Percentiles rank a stretch among this genome's conserved stretches.
These are phyloP conservation scores for Hypoxylon sp. DNA, from an alignment of 2,329 filamentous ascomycete genomes.

Conservation along the genomic window DNA sequence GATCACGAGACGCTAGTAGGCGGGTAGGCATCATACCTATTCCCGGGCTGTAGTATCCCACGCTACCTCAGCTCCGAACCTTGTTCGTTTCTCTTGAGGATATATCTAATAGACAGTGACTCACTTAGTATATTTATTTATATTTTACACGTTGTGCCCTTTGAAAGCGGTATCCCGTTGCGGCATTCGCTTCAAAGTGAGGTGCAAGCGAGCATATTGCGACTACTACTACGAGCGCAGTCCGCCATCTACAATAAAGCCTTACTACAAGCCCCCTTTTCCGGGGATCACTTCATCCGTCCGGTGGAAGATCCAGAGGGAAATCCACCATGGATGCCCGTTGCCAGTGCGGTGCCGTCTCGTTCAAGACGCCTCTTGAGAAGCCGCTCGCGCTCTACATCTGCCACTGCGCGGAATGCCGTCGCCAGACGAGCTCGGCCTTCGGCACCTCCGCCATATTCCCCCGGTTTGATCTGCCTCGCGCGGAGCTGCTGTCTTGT, in stretches of 20 bases:
- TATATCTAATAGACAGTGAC: not conserved
- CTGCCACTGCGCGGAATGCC: constrained; percentile 77
- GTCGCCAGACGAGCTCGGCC: constrained; percentile 73
- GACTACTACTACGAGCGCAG: no score
- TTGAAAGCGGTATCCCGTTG: not conserved
- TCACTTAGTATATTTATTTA: constrained; percentile 1
- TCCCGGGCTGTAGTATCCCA: constrained; percentile 1
- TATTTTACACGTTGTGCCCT: not conserved
- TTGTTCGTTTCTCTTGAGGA: not conserved
- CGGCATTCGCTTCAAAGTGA: not conserved
- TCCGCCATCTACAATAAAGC: not conserved
- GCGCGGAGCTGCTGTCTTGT: constrained; percentile 62
- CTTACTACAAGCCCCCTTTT: not conserved
- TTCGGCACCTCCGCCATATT: constrained; percentile 79
- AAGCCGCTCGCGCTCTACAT: constrained; percentile 75
- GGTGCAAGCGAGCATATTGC: no score
- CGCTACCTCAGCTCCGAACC: not conserved
- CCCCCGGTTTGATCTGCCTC: constrained; percentile 71
- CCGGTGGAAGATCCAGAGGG: not conserved
- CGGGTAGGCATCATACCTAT: not conserved
- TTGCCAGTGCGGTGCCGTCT: constrained; percentile 74
- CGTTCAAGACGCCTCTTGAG: constrained; percentile 71
- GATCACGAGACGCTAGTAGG: constrained; percentile 23
- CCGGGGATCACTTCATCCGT: not conserved
- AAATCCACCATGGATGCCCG: constrained; percentile 64